Conservation (phyloP, 2,329 filamentous ascomycete genomes). For the Paecilomyces sp. region DNA sequence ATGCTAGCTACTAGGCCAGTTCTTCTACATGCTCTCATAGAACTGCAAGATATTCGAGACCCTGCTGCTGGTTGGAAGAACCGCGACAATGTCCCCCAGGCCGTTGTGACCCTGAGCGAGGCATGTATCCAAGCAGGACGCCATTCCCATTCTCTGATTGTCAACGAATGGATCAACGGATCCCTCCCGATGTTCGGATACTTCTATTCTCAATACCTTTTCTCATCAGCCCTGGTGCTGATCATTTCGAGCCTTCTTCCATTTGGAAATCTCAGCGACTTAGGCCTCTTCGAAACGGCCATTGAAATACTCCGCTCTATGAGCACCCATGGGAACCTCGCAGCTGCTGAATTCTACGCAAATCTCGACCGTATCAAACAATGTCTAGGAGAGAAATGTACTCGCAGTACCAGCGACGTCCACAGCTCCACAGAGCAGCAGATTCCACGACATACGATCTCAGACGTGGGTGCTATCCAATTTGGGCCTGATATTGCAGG, state of each 20-base stretch:
- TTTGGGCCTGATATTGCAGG: background rate
- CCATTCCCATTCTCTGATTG: constrained; percentile 29
- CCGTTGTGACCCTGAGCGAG: constrained; percentile 28
- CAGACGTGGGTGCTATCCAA: background rate
- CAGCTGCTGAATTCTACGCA: constrained; percentile 26
- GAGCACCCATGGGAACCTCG: constrained; percentile 29
- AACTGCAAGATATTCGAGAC: constrained; percentile 8
- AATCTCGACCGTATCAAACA: constrained; percentile 26
- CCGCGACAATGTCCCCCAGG: constrained; percentile 18
- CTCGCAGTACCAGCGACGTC: background rate
- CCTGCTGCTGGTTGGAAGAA: background rate
- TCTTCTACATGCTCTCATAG: constrained; percentile 31
- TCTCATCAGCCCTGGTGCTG: constrained; percentile 30
- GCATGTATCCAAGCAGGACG: constrained; percentile 32
- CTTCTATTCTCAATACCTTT: constrained; percentile 34
- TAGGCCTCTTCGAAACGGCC: constrained; percentile 24
- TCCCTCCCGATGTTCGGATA: constrained; percentile 32
- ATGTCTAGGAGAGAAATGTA: constrained; percentile 13
- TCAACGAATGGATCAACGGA: constrained; percentile 32
- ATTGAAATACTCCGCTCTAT: constrained; percentile 24
- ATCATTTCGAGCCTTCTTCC: constrained; percentile 30
- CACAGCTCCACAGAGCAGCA: background rate
- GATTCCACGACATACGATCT: background rate
- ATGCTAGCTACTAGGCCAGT: constrained; percentile 33
- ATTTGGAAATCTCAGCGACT: constrained; percentile 22